phyloP scores from a whole-genome alignment of 2,329 filamentous ascomycete genomes.

The Akanthomyces uredinophilus region DNA sequence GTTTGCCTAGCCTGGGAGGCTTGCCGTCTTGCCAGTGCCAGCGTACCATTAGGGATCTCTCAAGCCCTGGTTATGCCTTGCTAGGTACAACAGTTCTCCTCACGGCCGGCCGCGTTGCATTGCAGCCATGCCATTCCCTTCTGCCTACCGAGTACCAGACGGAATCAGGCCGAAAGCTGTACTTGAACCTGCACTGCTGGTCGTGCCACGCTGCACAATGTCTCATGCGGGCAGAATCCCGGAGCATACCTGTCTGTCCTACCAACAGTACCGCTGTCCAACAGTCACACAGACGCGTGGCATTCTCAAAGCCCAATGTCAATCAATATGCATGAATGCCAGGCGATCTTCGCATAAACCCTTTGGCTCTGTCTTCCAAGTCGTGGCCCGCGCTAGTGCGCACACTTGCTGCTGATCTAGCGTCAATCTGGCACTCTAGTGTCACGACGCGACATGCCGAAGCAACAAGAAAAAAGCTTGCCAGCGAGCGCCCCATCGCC shows the following conservation, averaged over 20 bases:
- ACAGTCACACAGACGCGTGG: neutral
- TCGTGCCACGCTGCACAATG: neutral
- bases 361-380: neutral
- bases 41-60: neutral
- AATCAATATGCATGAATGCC: neutral
- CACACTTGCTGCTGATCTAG: neutral
- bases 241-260: slow-evolving; percentile 3
- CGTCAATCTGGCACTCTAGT: slow-evolving; percentile 2
- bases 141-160: neutral
- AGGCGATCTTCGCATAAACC: neutral
- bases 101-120: neutral
- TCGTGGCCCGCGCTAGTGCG: neutral
- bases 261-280: neutral
- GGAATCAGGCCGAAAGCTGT: neutral
- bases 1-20: neutral
- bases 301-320: neutral
- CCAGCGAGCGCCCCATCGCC: neutral
- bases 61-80: neutral
- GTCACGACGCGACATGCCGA: slow-evolving; percentile 11
- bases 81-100: neutral
- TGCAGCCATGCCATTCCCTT: neutral
- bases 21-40: neutral
- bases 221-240: slow-evolving; percentile 7
- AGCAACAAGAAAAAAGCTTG: neutral
- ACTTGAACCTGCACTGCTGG: neutral